phyloP scores from a whole-genome alignment of 2,329 filamentous ascomycete genomes.

The Seiridium cupressi region DNA sequence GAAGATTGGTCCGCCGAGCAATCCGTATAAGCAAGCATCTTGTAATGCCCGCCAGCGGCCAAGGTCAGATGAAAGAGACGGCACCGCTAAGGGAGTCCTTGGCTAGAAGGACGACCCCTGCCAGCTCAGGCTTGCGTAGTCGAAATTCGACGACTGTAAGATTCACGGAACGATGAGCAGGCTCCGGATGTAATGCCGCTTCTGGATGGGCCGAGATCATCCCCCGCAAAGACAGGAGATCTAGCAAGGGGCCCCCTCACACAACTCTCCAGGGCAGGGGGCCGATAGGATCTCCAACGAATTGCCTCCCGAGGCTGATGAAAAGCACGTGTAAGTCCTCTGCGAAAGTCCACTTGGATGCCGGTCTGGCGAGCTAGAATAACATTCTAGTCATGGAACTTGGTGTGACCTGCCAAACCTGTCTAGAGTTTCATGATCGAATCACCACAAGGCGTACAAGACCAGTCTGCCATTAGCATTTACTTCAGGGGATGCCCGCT shows the following conservation, averaged over 20 bases:
- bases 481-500: too few relatives aligned
- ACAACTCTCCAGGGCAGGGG: neutral
- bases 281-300: neutral
- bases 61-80: too few relatives aligned
- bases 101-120: neutral
- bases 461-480: too few relatives aligned
- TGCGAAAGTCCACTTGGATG: neutral
- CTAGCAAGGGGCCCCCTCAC: neutral
- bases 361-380: neutral
- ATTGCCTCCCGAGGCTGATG: conserved; percentile 1
- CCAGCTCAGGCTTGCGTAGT: neutral
- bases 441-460: neutral
- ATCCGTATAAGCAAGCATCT: neutral
- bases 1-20: neutral
- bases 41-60: neutral
- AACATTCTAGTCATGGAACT: neutral
- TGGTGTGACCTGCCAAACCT: neutral
- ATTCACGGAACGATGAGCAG: neutral
- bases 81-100: neutral
- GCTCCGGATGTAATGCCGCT: conserved; percentile 6
- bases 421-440: neutral
- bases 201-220: conserved; percentile 29
- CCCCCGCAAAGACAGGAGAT: conserved; percentile 3
- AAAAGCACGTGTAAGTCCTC: neutral
- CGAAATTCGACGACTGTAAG: conserved; percentile 4